Conservation (phyloP, 345 rosid genomes). For the Pistacia atlantica region DNA sequence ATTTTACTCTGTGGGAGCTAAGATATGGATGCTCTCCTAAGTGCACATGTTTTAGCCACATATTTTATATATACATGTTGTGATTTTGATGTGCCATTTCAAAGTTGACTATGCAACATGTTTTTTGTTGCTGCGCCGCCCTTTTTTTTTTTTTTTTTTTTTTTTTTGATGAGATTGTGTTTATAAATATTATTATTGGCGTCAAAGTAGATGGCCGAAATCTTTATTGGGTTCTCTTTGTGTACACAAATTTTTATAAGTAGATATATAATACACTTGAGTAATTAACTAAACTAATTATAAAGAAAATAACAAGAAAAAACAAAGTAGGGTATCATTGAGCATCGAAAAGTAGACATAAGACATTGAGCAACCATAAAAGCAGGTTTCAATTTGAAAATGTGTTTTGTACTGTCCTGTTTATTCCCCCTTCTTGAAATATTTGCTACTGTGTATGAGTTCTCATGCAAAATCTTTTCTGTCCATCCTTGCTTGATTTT, state of each 20-base stretch:
- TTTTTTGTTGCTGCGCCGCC: conserved; percentile 2
- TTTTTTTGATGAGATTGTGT: background rate
- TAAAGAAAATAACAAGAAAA: background rate
- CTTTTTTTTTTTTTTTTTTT: too few species aligned
- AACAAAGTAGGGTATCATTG: background rate
- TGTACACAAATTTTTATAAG: background rate
- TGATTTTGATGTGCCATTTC: background rate
- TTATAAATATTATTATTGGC: background rate
- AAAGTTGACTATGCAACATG: background rate
- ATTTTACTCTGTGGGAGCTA: conserved; percentile 10
- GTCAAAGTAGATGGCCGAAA: conserved; percentile 8
- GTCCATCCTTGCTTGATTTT: background rate
- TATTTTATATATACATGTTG: background rate
- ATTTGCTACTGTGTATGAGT: background rate
- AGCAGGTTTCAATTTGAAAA: conserved; percentile 7
- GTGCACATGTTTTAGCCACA: background rate
- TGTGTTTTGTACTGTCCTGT: background rate
- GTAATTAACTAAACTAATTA: too few species aligned
- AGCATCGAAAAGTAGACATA: background rate
- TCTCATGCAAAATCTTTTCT: background rate
- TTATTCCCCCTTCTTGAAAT: background rate
- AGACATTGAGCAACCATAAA: background rate
- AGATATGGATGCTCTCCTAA: conserved; percentile 12
- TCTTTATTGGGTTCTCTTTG: conserved; percentile 4
- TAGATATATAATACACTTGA: background rate